Percentiles rank a stretch among this genome's conserved stretches.
These are phyloP conservation scores for Scytalidium sp. DNA, from an alignment of 2,329 filamentous ascomycete species.

Conservation along the genomic window DNA sequence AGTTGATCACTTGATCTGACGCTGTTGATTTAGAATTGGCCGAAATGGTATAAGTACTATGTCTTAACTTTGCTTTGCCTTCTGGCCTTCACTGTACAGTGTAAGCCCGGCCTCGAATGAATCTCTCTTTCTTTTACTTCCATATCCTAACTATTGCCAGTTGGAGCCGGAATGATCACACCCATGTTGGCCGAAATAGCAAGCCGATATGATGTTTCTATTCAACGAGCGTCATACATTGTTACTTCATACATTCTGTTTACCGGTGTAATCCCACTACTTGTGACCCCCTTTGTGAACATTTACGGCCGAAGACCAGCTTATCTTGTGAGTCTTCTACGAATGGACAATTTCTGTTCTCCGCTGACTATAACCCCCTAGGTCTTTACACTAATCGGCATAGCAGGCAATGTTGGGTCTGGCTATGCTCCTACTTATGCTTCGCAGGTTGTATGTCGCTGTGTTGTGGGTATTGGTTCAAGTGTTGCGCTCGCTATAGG, in stretches of 20 bases:
- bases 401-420: background rate
- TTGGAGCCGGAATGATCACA: background rate
- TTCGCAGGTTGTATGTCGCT: background rate
- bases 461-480: background rate
- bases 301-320: background rate
- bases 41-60: background rate
- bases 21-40: background rate
- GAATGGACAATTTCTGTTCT: background rate
- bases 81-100: background rate
- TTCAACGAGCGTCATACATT: background rate
- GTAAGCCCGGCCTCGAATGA: background rate
- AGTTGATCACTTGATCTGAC: background rate
- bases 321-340: background rate
- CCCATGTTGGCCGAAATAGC: background rate
- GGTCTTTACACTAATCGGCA: background rate
- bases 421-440: background rate
- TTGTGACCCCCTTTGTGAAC: background rate
- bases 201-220: background rate
- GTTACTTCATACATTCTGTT: conserved; percentile 1
- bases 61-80: background rate
- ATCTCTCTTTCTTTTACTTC: background rate
- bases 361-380: background rate
- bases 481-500: background rate
- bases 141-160: background rate
- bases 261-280: background rate